Evolutionary conservation across 345 rosid genomes (phyloP).

Genomic region (Hirschfeldia incana): DNA sequence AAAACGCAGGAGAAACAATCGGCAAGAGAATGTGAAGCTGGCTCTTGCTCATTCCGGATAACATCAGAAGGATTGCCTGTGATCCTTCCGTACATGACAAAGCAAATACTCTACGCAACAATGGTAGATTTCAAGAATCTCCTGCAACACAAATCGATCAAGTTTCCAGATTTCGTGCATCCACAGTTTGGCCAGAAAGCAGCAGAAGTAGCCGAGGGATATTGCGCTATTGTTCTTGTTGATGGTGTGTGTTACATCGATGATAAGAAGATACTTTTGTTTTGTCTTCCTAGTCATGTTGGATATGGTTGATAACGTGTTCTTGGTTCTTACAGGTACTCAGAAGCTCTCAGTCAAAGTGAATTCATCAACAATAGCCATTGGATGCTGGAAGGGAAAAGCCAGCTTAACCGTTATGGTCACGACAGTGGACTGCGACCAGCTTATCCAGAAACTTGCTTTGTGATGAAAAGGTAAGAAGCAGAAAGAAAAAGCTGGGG

Average conservation of each 20-base stretch:
- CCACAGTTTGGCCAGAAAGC: slow-evolving; percentile 70
- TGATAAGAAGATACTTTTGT: not conserved
- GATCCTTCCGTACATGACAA: slow-evolving; percentile 83
- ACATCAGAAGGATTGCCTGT: slow-evolving; percentile 92
- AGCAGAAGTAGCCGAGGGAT: slow-evolving; percentile 72
- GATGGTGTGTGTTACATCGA: slow-evolving; percentile 47
- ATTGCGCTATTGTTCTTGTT: slow-evolving; percentile 68
- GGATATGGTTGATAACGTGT: not conserved
- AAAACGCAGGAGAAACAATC: slow-evolving; percentile 76
- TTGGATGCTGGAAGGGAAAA: slow-evolving; percentile 94
- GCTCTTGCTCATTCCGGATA: slow-evolving; percentile 82
- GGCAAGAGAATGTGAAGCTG: slow-evolving; percentile 70
- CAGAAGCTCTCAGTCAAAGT: slow-evolving; percentile 40
- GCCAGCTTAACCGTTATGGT: slow-evolving; percentile 84
- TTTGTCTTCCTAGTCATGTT: not conserved
- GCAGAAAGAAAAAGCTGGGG: slow-evolving; percentile 7
- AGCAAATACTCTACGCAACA: slow-evolving; percentile 71
- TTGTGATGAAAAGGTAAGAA: slow-evolving; percentile 11
- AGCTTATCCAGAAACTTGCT: slow-evolving; percentile 77
- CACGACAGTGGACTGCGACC: slow-evolving; percentile 75
- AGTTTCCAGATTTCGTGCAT: slow-evolving; percentile 66
- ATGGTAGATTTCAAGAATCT: slow-evolving; percentile 77
- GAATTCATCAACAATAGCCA: slow-evolving; percentile 64
- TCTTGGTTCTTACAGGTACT: slow-evolving; percentile 40
- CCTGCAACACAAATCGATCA: slow-evolving; percentile 72